Base-by-base conservation (phyloP, 345 rosid genomes). In the Populus ilicifolia region DNA sequence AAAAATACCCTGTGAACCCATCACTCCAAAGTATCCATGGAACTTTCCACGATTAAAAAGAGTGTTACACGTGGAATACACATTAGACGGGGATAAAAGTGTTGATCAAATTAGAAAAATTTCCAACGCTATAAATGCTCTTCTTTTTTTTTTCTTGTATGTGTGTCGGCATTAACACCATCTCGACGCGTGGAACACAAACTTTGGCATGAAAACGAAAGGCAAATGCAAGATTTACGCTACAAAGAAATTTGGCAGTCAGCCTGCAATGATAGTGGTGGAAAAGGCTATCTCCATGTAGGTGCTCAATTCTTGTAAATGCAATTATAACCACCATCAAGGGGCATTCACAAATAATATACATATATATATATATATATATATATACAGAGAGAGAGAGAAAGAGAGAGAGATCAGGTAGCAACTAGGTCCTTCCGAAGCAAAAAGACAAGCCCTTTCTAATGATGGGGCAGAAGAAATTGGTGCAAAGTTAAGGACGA, bases 191-290 rank as follows among this genome's bases (percentile, higher is more conserved):
- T 71, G 83, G 77, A 75, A 41, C 4, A 74, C 69, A 71, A 73
- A 54, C 69, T 7, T 8, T 70, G 68, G 62, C 44, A 54, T 72
- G 81, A 78, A 71, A 78, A 71, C n/a, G 80, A 80, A 67, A 75
- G 70, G 64, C 75, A 75, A 72, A 17, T 23, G 67, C 38, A 62
- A 70, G 25, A 36, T 46, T 6, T 78, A 67, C 67, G 66, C 69
- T 59, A 66, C 54, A 70, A 69, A 41, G 54, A 69, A 5, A 69
- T 41, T 67, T 79, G 66, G 70, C 68, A 5, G 52, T 72, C 18
- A 73, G 69, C 69, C 44, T 48, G 54, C 71, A 46, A 27, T 33
- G 78, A 52, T 29, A 71, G 64, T 17, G 81, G 56, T 65, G 38
- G 27, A 52, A 64, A 69, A 76, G 72, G 79, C 33, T 25, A 48